phyloP scores from a whole-genome alignment of 2,329 filamentous ascomycete species.

The Hypoxylon sp. region DNA sequence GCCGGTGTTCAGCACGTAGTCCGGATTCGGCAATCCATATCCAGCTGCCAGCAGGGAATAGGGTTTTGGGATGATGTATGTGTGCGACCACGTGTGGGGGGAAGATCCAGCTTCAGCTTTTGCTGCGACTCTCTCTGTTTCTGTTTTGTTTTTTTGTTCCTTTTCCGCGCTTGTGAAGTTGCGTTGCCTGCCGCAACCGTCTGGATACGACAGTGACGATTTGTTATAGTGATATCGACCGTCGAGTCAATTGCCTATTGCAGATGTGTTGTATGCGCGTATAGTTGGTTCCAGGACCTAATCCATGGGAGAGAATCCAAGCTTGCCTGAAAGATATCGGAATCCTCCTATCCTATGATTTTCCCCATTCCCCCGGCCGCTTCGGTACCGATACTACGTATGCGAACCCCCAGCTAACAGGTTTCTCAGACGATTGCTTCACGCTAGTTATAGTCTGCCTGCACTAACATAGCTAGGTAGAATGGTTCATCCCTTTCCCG shows the following conservation, averaged over 20 bases:
- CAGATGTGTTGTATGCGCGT: slow-evolving; percentile 16
- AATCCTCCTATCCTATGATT: slow-evolving; percentile 1
- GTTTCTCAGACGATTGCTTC: slow-evolving; percentile 22
- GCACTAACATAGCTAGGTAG: slow-evolving; percentile 4
- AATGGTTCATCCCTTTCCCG: slow-evolving; percentile 27
- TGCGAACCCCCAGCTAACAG: slow-evolving; percentile 27
- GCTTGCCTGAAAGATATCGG: not conserved
- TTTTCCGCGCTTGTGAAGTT: slow-evolving; percentile 10
- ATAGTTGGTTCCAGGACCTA: not conserved
- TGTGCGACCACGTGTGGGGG: slow-evolving; percentile 38
- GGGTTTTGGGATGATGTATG: slow-evolving; percentile 3
- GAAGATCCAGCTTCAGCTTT: slow-evolving; percentile 11
- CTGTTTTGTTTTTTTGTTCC: slow-evolving; percentile 11
- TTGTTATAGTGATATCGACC: slow-evolving; percentile 23
- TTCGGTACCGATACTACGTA: slow-evolving; percentile 37
- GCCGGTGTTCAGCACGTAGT: slow-evolving; percentile 10
- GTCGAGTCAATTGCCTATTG: slow-evolving; percentile 12
- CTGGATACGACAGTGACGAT: slow-evolving; percentile 2
- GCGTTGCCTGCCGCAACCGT: slow-evolving; percentile 20
- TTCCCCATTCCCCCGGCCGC: slow-evolving; percentile 1
- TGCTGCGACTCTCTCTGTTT: slow-evolving; percentile 4
- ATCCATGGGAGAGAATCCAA: slow-evolving; percentile 1
- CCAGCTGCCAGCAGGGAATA: slow-evolving; percentile 8
- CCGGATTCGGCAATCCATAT: slow-evolving; percentile 40
- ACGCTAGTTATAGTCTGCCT: slow-evolving; percentile 10